phyloP scores from a whole-genome alignment of 83 land plant genomes.

The Isoetes engelmannii region DNA sequence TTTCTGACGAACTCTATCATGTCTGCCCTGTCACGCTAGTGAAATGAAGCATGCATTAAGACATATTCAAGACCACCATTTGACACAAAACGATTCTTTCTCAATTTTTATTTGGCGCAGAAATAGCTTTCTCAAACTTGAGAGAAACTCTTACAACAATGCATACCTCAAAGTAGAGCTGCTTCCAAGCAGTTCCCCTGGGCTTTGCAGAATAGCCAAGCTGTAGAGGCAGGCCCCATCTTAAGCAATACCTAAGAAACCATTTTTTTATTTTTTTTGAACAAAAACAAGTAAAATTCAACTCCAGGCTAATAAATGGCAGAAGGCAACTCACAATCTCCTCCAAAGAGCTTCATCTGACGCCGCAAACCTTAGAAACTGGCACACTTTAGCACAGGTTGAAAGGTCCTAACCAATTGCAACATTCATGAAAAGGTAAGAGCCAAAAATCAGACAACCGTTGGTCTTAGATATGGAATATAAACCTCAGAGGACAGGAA shows the following conservation, averaged over 20 bases:
- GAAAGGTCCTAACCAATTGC: constrained; percentile 62
- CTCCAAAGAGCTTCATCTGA: constrained; percentile 90
- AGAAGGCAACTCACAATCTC: constrained; percentile 45
- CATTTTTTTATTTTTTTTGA: background rate
- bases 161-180: constrained; percentile 69
- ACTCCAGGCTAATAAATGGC: background rate
- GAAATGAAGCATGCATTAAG: background rate
- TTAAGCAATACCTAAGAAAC: constrained; percentile 60
- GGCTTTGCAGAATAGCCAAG: constrained; percentile 31
- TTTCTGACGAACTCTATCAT: constrained; percentile 68
- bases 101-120: background rate
- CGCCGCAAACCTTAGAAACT: constrained; percentile 52
- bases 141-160: background rate
- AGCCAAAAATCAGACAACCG: background rate
- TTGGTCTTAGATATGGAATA: background rate
- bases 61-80: constrained; percentile 17
- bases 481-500: constrained; percentile 86
- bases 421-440: background rate
- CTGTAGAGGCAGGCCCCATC: constrained; percentile 69
- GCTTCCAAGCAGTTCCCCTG: constrained; percentile 80
- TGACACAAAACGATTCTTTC: background rate
- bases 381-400: constrained; percentile 68
- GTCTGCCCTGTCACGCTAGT: constrained; percentile 80
- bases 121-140: background rate
- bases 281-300: background rate